Evolutionary conservation across 2,329 filamentous ascomycete species (phyloP).

Genomic region (Hypoxylon rubiginosum): DNA sequence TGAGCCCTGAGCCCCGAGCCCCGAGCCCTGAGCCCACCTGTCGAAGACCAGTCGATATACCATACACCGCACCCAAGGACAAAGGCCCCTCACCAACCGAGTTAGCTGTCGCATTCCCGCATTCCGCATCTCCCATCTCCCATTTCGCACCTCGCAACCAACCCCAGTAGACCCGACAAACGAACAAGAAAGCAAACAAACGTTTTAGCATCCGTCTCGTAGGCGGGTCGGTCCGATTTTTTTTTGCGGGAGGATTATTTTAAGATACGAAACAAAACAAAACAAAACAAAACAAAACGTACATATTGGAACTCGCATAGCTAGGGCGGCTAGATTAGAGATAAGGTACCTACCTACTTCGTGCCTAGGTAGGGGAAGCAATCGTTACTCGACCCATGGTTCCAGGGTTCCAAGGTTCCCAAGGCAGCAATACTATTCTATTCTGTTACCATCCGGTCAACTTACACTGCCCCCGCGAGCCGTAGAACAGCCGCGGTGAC

Average conservation of each 20-base stretch:
- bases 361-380: constrained; percentile 11
- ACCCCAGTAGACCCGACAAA: constrained; percentile 13
- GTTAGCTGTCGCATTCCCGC: constrained; percentile 10
- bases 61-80: background rate
- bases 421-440: constrained; percentile 20
- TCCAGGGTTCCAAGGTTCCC: constrained; percentile 1
- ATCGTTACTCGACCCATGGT: constrained; percentile 6
- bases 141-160: constrained; percentile 9
- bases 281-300: constrained; percentile 35
- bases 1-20: background rate
- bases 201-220: constrained; percentile 2
- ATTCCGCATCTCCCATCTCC: constrained; percentile 1
- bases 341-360: background rate
- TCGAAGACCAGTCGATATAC: background rate
- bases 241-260: constrained; percentile 29
- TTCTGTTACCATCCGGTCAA: constrained; percentile 25
- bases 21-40: background rate
- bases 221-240: constrained; percentile 17
- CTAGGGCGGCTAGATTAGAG: background rate
- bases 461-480: constrained; percentile 36
- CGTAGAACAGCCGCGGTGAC: constrained; percentile 22
- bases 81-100: background rate
- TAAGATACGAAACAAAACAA: constrained; percentile 39
- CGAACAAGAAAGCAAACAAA: background rate
- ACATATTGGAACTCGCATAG: background rate